Base-by-base conservation (phyloP, 2,329 filamentous ascomycete species). In the Aureobasidium pullulans region DNA sequence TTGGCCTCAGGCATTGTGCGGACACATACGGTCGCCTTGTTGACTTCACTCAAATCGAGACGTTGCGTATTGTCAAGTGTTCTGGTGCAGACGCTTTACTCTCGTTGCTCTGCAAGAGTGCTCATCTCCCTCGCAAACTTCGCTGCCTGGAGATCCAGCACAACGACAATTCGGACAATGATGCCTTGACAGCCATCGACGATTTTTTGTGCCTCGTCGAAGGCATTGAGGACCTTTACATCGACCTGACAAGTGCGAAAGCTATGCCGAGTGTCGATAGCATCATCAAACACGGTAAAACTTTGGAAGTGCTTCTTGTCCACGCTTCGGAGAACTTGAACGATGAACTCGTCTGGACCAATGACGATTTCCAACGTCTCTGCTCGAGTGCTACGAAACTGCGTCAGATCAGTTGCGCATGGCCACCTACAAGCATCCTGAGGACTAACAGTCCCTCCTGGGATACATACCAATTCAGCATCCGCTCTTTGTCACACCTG, bases 1-100 rank as follows among this genome's bases (percentile, higher is more conserved):
- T 80, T 34, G 74, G 71, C 44, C 67, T 79, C 9, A 72, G 77
- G 31, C 75, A 79, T 62, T 76, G 75, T n/a, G 72, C 75, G 5
- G 74, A 77, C 10, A 77, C 76, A 3, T 80, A 77, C 66, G 78
- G 76, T 67, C 75, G 73, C 57, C 58, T 78, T 56, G 72, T 80
- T 61, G 70, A 79, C 61, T 79, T 79, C 60, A 70, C 70, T 16
- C 68, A 71, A 4, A 65, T 79, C 39, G 72, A 75, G 61, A 70
- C 70, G 44, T 69, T 80, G 15, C 70, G 73, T 2, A 63, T 79
- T 6, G 76, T 75, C 60, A 69, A 71, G 42, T 80, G 77, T 60
- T 62, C 74, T 3, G 77, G 77, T 3, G 76, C 74, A 4, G 77
- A 79, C 59, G 70, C 76, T 1, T 65, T 80, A 5, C 72, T 79